These are phyloP conservation scores for Pseudophaeomoniella oleicola DNA, from an alignment of 2,329 filamentous ascomycete genomes.

Conservation along the genomic window DNA sequence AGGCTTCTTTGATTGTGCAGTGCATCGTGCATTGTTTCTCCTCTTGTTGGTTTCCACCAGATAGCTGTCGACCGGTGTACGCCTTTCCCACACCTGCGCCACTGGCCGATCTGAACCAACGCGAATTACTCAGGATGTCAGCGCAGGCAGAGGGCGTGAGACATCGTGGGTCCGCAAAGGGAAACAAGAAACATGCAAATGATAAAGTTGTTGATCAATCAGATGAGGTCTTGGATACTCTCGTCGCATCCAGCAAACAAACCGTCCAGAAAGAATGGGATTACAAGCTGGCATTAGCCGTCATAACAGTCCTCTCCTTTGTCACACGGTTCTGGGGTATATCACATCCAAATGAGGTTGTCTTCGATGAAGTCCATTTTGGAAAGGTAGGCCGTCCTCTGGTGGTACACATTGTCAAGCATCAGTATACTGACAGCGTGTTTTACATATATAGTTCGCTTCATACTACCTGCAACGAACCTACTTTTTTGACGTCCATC, in stretches of 20 bases:
- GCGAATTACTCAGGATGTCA: constrained; percentile 7
- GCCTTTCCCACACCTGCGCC: too few relatives aligned
- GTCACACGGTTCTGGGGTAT: constrained; percentile 92
- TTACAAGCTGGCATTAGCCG: constrained; percentile 61
- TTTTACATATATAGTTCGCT: constrained; percentile 27
- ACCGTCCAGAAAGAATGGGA: constrained; percentile 53
- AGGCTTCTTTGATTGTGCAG: too few relatives aligned
- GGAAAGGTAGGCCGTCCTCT: constrained; percentile 91
- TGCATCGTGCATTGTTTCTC: too few relatives aligned
- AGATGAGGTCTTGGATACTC: constrained; percentile 6
- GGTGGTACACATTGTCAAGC: too few relatives aligned
- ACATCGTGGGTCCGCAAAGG: constrained; percentile 11
- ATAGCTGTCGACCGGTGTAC: too few relatives aligned
- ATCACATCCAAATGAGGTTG: constrained; percentile 86
- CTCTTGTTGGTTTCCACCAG: too few relatives aligned
- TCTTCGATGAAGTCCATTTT: constrained; percentile 98
- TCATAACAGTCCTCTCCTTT: constrained; percentile 77
- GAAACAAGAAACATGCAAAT: constrained; percentile 9
- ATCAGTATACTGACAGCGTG: neutral
- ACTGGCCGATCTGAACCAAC: too few relatives aligned
- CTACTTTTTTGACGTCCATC: constrained; percentile 99
- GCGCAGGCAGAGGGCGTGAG: constrained; percentile 10
- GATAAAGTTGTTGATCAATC: constrained; percentile 7
- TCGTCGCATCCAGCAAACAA: constrained; percentile 11
- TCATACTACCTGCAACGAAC: constrained; percentile 83